These are phyloP conservation scores for Lactifluus hygrophoroides DNA, from an alignment of 768 basidiomycete species.

Conservation along the genomic window DNA sequence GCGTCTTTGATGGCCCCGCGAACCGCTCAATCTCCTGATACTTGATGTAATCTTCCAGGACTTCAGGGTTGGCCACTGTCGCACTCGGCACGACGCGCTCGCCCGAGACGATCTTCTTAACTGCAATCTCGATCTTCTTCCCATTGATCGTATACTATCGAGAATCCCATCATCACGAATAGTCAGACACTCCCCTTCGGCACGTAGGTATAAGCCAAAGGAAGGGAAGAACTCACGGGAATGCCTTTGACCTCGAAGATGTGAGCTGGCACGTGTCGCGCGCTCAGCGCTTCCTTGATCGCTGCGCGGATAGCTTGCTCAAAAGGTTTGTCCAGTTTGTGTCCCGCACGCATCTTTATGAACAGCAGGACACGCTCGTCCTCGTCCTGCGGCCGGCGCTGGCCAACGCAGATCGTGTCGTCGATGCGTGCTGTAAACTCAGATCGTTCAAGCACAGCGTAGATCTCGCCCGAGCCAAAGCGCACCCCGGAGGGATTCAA, in stretches of 20 bases:
- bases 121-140: slow-evolving; percentile 74
- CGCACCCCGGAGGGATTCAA: slow-evolving; percentile 75
- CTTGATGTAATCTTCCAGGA: slow-evolving; percentile 55
- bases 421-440: slow-evolving; percentile 43
- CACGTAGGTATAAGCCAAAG: not conserved
- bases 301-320: slow-evolving; percentile 43
- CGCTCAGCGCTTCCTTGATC: slow-evolving; percentile 53
- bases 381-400: slow-evolving; percentile 45
- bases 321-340: slow-evolving; percentile 36
- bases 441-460: slow-evolving; percentile 49
- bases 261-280: slow-evolving; percentile 66
- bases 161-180: not conserved
- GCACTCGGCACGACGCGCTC: slow-evolving; percentile 56
- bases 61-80: slow-evolving; percentile 66
- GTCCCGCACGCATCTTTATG: slow-evolving; percentile 51
- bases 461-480: slow-evolving; percentile 81
- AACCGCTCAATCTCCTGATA: slow-evolving; percentile 43
- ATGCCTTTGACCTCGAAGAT: slow-evolving; percentile 59
- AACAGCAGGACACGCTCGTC: slow-evolving; percentile 75
- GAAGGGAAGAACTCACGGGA: slow-evolving; percentile 40
- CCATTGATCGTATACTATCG: slow-evolving; percentile 66
- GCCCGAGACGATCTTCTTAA: slow-evolving; percentile 72
- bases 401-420: slow-evolving; percentile 66
- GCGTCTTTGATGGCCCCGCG: not conserved
- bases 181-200: not conserved